A percentile compares a stretch with the other conserved stretches of the same genome.
Conservation (phyloP, 106 monocot genomes). For the Dactylorhiza incarnata region DNA sequence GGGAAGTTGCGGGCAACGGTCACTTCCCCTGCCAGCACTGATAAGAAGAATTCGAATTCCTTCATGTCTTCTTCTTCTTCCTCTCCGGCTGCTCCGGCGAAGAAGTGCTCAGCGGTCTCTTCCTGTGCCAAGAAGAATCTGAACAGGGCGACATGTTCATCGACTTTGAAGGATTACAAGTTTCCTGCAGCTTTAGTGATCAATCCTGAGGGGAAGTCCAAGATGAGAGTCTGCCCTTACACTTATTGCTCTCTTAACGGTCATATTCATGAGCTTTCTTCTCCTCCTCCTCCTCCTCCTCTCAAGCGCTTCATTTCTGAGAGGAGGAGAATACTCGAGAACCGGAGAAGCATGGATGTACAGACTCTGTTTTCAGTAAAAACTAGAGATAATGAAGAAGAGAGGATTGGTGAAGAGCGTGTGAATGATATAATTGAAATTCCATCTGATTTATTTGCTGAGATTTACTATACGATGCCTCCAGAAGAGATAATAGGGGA, state of each 20-base stretch:
- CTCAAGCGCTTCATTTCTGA: slow-evolving; percentile 23
- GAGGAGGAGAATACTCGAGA: slow-evolving; percentile 24
- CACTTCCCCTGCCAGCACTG: neutral
- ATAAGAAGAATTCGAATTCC: neutral
- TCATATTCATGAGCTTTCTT: slow-evolving; percentile 23
- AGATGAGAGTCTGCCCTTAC: slow-evolving; percentile 44
- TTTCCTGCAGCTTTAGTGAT: slow-evolving; percentile 49
- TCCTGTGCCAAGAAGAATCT: slow-evolving; percentile 1
- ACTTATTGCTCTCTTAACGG: slow-evolving; percentile 57
- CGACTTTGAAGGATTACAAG: slow-evolving; percentile 57
- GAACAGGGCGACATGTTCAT: slow-evolving; percentile 58
- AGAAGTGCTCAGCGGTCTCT: slow-evolving; percentile 17
- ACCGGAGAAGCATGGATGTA: slow-evolving; percentile 24
- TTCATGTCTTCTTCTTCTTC: neutral
- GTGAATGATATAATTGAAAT: neutral
- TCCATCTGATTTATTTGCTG: slow-evolving; percentile 37
- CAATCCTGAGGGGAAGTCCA: slow-evolving; percentile 44
- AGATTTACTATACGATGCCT: slow-evolving; percentile 16
- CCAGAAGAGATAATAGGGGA: neutral
- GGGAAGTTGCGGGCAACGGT: slow-evolving; percentile 20
- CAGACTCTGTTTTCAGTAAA: slow-evolving; percentile 19
- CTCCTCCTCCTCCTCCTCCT: slow-evolving; percentile 17
- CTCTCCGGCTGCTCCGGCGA: slow-evolving; percentile 5
- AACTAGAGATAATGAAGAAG: slow-evolving; percentile 7
- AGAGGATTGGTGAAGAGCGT: neutral